Base-by-base conservation (phyloP, 2,329 filamentous ascomycete genomes). In the Esteya vermicola region DNA sequence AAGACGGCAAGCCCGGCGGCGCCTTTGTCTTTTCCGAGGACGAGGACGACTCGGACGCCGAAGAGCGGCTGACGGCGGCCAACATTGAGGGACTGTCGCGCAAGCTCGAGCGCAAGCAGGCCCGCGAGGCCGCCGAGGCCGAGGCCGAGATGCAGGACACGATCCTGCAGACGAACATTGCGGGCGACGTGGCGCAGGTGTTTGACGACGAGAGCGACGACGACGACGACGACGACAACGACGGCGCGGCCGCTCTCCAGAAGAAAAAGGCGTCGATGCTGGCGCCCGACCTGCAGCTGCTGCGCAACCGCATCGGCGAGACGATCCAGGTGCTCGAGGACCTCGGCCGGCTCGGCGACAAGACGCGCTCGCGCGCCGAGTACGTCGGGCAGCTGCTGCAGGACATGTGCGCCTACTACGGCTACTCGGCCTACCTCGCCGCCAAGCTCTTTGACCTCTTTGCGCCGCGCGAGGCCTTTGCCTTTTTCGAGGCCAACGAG, bases 401-500 rank as follows among this genome's bases (percentile, higher is more conserved):
- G 61, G 91, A 98, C 54, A 83, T 96, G 43, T 95, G 86, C 64
- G 76, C 81, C 41, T 98, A 98, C 68, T 98, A 98, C 57, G 88
- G 89, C 44, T 98, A 98, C 67, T 93, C 84, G 4, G 76, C 81
- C 28, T 96, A 81, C 62, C 72, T 98, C n/a, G 91, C 88, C 5
- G 85, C 94, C 61, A 98, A 96, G 68, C 77, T 98, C 14, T 86
- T 88, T 64, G 80, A 81, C 54, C 76, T 98, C 7, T 96, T 98
- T 63, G 78, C 86, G 2, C 85, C 91, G 0, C 79, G 81, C 51
- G 91, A 98, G 64, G 91, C 91, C 0, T 93, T 96, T 51, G 88
- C 88, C 40, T 98, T 98, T 63, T 96, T 98, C 64, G 91, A 98
- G 64, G 89, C 89, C 52, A 98, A 98, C 76, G 91, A 98, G 86